These are phyloP conservation scores for Scytalidium lignicola DNA, from an alignment of 2,329 filamentous ascomycete genomes.

Conservation along the genomic window DNA sequence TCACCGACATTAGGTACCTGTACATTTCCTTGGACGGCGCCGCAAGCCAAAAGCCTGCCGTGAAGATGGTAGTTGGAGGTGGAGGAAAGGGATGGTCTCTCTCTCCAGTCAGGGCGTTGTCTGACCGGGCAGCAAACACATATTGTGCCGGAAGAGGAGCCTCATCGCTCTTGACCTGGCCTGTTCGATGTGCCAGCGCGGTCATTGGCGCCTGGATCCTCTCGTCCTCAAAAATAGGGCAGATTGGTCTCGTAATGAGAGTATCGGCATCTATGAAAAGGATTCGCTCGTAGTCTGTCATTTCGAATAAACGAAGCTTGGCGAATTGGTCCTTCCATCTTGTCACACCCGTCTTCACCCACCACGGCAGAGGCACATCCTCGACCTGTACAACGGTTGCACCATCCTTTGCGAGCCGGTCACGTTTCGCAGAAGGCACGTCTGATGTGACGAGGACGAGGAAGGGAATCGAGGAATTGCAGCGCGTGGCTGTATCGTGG, in stretches of 20 bases:
- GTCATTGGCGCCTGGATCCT: constrained; percentile 14
- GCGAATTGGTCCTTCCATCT: constrained; percentile 39
- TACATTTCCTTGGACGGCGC: constrained; percentile 33
- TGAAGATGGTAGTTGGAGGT: constrained; percentile 28
- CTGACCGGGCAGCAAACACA: constrained; percentile 29
- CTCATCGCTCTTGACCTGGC: constrained; percentile 24
- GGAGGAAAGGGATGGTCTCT: constrained; percentile 33
- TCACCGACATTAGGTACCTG: constrained; percentile 32
- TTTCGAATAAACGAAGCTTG: constrained; percentile 37
- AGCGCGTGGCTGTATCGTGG: constrained; percentile 31
- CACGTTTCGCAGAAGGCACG: constrained; percentile 26
- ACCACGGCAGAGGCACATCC: constrained; percentile 27
- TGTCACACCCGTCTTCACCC: constrained; percentile 31
- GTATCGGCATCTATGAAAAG: constrained; percentile 41
- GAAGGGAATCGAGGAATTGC: constrained; percentile 29
- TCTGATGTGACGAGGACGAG: constrained; percentile 32
- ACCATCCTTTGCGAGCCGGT: constrained; percentile 32
- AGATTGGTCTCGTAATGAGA: constrained; percentile 30
- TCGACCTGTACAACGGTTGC: constrained; percentile 33
- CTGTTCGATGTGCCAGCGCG: constrained; percentile 12
- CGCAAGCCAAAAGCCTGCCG: constrained; percentile 36
- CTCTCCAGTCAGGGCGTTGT: constrained; percentile 28
- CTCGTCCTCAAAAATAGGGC: constrained; percentile 33
- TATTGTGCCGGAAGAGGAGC: constrained; percentile 27
- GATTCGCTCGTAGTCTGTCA: constrained; percentile 35